Evolutionary conservation across 2,329 filamentous ascomycete species (phyloP), one percentile per base, ranked within the genome.

Genomic region (Emydomyces testavorans): DNA sequence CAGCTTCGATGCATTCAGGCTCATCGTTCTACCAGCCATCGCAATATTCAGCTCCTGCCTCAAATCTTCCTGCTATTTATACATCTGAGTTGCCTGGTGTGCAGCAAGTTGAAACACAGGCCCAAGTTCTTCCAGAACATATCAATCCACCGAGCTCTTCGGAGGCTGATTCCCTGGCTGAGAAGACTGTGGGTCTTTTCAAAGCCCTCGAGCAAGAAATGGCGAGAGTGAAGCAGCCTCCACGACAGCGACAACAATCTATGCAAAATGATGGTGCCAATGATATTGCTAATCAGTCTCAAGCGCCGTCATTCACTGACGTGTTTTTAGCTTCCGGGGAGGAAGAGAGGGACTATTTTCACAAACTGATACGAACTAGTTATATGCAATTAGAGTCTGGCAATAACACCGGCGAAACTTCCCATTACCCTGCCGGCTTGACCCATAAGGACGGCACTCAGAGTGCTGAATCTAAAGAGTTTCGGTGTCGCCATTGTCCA

Each of bases 171-270:
- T 48, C 58, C 16, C 51, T 65, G 13, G 39, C 58, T 5, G 59
- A 64, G 24, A 58, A 59, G 7, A 61, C 62, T 26, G 53, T 55
- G 18, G 61, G 60, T 38, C 50, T 66, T 47, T 55, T 66, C 28
- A 61, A 60, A 41, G 57, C 59, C 20, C 57, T 66, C 57, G 48
- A 43, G 24, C 24, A 57, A 54, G 44, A 54, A 50, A 40, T 53
- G 51, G 35, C 56, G 54, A 37, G 57, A 57, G 20, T 49, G 53
- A 16, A 52, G 53, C 6, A 54, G 58, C n/a, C n/a, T n/a, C n/a
- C n/a, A n/a, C 10, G 54, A 58, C 24, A 55, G 50, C 6, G 52
- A 58, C 20, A n/a, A n/a, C n/a, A 56, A 28, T 5, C 16, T 6
- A n/a, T 15, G 57, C 5, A 16, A 18, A 13, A 31, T 10, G 7